Conservation (phyloP, 352 stramenopile species). For the Pythium angustatum region DNA sequence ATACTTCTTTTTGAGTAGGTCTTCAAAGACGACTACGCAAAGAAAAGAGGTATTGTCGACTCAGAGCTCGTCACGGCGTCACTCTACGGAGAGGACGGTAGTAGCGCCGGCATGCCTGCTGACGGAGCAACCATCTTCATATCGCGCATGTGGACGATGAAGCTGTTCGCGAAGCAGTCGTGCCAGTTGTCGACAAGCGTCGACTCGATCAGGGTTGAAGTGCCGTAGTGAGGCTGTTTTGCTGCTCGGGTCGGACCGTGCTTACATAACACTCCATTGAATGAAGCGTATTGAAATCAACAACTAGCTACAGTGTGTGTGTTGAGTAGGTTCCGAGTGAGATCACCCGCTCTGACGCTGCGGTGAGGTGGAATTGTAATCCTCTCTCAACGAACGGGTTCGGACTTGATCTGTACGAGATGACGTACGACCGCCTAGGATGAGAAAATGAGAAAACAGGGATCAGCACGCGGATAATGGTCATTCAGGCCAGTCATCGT, state of each 20-base stretch:
- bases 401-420: background rate
- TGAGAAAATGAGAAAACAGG: background rate
- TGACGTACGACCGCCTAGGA: background rate
- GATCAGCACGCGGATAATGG: too few species aligned
- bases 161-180: background rate
- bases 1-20: background rate
- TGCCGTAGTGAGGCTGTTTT: background rate
- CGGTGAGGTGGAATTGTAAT: background rate
- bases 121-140: constrained; percentile 2
- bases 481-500: too few species aligned
- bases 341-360: background rate
- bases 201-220: background rate
- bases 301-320: background rate
- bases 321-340: background rate
- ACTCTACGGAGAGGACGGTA: constrained; percentile 6
- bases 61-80: constrained; percentile 1
- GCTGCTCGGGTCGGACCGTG: background rate
- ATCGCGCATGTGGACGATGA: background rate
- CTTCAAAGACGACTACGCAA: background rate
- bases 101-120: background rate
- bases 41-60: constrained; percentile 1
- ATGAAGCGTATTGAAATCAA: background rate
- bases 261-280: background rate
- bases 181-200: constrained; percentile 12
- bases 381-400: background rate